phyloP scores from a whole-genome alignment of 257 asterid genomes.

The Scutellaria minor region DNA sequence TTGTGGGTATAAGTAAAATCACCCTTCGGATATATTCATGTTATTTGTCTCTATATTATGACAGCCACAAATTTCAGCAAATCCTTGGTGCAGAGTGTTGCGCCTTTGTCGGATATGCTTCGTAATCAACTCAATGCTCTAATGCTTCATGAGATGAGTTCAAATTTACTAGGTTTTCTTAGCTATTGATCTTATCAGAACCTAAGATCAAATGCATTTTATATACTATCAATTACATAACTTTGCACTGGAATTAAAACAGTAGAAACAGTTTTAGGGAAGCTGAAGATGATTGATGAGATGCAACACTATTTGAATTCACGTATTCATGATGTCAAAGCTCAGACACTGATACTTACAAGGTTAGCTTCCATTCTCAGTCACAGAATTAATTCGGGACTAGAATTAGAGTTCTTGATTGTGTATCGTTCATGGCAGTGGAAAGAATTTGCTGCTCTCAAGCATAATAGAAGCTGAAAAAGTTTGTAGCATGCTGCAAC shows the following conservation, averaged over 20 bases:
- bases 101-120: constrained; percentile 40
- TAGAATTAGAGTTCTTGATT: neutral
- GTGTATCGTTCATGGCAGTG: constrained; percentile 44
- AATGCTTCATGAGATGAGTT: constrained; percentile 41
- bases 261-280: constrained; percentile 51
- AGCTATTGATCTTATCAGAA: too few relatives aligned
- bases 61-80: constrained; percentile 54
- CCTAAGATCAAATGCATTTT: too few relatives aligned
- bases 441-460: constrained; percentile 49
- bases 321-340: constrained; percentile 60
- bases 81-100: constrained; percentile 45
- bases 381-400: neutral
- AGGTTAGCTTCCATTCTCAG: constrained; percentile 40
- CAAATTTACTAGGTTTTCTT: constrained; percentile 44
- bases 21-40: neutral
- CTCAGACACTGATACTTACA: constrained; percentile 53
- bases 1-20: too few relatives aligned
- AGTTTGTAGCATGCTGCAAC: constrained; percentile 12
- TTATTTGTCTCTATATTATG: neutral
- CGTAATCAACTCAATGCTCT: constrained; percentile 41
- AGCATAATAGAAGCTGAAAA: constrained; percentile 35
- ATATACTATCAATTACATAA: neutral
- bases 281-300: constrained; percentile 61
- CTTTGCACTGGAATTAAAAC: constrained; percentile 8
- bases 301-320: constrained; percentile 50